Base-by-base conservation (phyloP, 176 grass and related monocot genomes). In the Zea mays region DNA sequence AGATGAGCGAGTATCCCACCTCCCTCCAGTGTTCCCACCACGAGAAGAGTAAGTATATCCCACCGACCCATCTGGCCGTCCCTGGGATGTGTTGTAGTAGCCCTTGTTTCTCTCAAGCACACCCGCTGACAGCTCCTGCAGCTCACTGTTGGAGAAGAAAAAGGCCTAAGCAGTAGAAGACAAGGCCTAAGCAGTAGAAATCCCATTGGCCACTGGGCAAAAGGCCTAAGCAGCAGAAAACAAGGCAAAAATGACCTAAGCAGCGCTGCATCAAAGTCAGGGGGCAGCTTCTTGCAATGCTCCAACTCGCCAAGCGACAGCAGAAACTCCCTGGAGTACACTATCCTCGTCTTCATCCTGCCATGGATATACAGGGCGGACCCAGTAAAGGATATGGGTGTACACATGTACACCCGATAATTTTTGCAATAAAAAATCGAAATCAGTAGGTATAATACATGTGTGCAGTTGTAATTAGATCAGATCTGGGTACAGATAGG, bases 1-100 rank as follows among this genome's bases (percentile, higher is more conserved):
- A n/a, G 85, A 86, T 0, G 95, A 92, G 76, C 83, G 92, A 50
- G 90, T 75, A 11, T 99, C 96, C 96, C 96, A 99, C 83, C 85
- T 90, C 12, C 85, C 85, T 36, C 85, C 85, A 1, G 83, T 82
- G 65, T 68, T 85, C 67, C 87, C 87, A 33, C 86, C 86, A 78
- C 73, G 85, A 19, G 76, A 84, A 13, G 75, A 57, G 43, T 80
- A 84, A 27, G 91, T 65, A 83, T 84, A 94, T 20, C 49, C 62
- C 64, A 82, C 88, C 1, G 85, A 60, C 10, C 58, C 86, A 5
- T 89, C 88, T 17, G 83, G 81, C 72, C 83, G 88, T 42, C 71
- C 81, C 44, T 84, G 71, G 14, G 83, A 72, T 4, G 78, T 72
- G 16, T 49, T 36, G 66, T 85, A 89, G 55, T 86, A 81, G 47